Evolutionary conservation across 768 basidiomycete genomes (phyloP), one percentile per base, ranked within the genome.

Genomic region (Boletellus emodensis): DNA sequence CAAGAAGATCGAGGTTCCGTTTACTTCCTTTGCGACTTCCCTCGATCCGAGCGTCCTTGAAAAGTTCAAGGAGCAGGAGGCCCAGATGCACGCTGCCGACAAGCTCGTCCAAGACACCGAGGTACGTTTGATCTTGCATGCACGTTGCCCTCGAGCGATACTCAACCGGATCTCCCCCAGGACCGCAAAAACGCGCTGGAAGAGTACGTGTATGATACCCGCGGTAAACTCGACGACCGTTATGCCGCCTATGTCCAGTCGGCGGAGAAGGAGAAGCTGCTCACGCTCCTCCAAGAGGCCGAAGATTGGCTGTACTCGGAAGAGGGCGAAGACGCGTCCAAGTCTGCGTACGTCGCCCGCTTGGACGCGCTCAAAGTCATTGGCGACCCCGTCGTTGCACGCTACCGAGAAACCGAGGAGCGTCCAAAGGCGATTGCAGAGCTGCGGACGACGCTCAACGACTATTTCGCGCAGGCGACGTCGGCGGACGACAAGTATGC

Each of bases 261-360:
- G 0, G 67, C 73, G 12, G 95, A 98, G 73, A 94, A 94, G 74
- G 68, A 80, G 54, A 81, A 81, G 53, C 82, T 98, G 34, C 74
- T 91, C 26, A 71, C 63, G 17, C 80, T 83, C 40, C 77, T 94
- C 30, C 74, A 79, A 49, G 85, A 85, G 55, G 84, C 92, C 6
- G 94, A 98, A 68, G 90, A 95, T 65, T 99, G 95, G 95, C 79
- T 99, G 28, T 98, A 98, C 83, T 81, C 84, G 34, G 94, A 97
- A 54, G 96, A 97, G 61, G 82, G 94, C 59, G 95, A 97, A 72
- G 94, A 97, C 51, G 90, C 95, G 34, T 82, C 81, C 64, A 99
- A 98, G 72, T 95, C 92, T 0, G 89, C 87, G n/a, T 98, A 99
- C 71, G 85, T 92, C 59, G 57, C 76, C 32, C 85, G 87, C 48